Conservation (phyloP, 805 yeast species). For the Scheffersomyces coipomensis region DNA sequence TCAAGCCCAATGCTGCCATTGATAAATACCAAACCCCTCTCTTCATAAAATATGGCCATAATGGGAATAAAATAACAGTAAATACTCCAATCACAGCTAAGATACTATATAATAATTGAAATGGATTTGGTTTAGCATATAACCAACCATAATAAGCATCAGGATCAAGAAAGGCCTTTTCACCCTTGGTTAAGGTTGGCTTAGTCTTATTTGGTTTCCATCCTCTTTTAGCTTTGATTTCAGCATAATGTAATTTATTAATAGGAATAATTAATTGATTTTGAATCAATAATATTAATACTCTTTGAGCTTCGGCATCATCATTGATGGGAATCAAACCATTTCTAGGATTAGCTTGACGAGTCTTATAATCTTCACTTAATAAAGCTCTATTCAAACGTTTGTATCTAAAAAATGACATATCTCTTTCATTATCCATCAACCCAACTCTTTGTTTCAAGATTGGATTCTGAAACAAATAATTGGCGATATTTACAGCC, state of each 20-base stretch:
- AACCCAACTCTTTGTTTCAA: conserved; percentile 82
- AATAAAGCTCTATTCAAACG: conserved; percentile 77
- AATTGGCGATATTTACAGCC: conserved; percentile 69
- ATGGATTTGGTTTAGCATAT: conserved; percentile 70
- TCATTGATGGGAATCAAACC: conserved; percentile 43
- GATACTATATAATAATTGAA: conserved; percentile 58
- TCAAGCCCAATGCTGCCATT: conserved; percentile 67
- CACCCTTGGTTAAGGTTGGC: conserved; percentile 58
- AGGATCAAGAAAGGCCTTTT: conserved; percentile 58
- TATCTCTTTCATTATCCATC: conserved; percentile 61
- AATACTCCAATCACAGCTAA: conserved; percentile 65
- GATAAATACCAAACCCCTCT: conserved; percentile 89
- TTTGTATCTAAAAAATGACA: conserved; percentile 85
- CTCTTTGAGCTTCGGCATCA: conserved; percentile 56
- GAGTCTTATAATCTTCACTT: conserved; percentile 65
- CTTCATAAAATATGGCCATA: conserved; percentile 93
- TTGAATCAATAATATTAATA: conserved; percentile 67
- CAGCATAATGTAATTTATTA: conserved; percentile 65
- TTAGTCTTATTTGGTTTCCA: conserved; percentile 59
- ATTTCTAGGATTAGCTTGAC: conserved; percentile 45
- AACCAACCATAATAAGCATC: conserved; percentile 84
- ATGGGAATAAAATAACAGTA: conserved; percentile 75
- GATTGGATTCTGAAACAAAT: conserved; percentile 59
- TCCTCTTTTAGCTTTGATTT: conserved; percentile 56
- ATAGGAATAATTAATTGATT: conserved; percentile 76